Base-by-base conservation (phyloP, 495 filamentous ascomycete species). In the Aspergillus saccharolyticus region DNA sequence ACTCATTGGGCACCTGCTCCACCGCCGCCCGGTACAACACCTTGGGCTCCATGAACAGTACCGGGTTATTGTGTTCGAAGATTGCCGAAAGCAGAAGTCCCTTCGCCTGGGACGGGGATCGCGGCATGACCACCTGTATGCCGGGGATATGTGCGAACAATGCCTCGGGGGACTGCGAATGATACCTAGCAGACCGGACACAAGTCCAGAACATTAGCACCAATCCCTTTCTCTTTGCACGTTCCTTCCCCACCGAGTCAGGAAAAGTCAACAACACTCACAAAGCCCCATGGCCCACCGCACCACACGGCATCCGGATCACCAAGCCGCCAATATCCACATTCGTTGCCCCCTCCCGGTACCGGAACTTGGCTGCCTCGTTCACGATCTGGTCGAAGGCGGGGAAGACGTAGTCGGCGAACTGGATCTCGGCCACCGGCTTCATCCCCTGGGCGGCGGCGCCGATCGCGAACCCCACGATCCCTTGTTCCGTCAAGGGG, bases 351-450 rank as follows among this genome's bases (percentile, higher is more conserved):
- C 91, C 93, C 67, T 93, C 89, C 51, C 93, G 80, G 72, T 93
- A 98, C 53, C 94, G 77, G 60, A 89, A 89, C 75, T 97, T 98
- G 50, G 91, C 90, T 3, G 91, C 92, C 72, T 98, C 94, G 66
- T 97, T 97, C 59, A 97, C 92, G 42, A 98, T 79, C 80, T 98
- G 94, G 67, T 98, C 94, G 61, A 97, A 97, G 1, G 94, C 91
- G 2, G 94, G 94, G 71, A 87, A 97, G 44, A 98, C 86, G 70
- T 98, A 98, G 72, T 98, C 94, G 39, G 94, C 95, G 66, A 98
- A 98, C 72, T 98, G 94, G 52, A 98, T 94, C 74, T 98, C 94
- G 1, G 95, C 93, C 17, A 98, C 83, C 0, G 94, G 89, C 52
- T 87, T 89, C 88, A 96, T 90, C 6, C 94, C 94, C 73, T 96